Base-by-base conservation (phyloP, 2,329 filamentous ascomycete species). In the Cercospora sojina region DNA sequence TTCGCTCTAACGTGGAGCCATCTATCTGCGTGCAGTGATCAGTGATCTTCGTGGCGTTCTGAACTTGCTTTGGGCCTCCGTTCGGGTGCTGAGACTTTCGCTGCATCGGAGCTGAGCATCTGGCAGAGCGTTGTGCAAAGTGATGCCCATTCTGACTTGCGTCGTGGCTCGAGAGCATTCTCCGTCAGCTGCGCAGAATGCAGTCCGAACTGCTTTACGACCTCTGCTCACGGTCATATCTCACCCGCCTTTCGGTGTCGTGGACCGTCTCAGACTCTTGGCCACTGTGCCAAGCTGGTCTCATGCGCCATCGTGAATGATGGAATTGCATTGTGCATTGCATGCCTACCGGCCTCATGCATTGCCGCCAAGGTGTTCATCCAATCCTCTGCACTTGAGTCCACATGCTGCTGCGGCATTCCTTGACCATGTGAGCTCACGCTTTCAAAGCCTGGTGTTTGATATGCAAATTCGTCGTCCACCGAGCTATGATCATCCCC, bases 341-440 rank as follows among this genome's bases (percentile, higher is more conserved):
- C 65, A 41, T 55, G 27, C 20, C 66, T 55, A n/a, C 61, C 60
- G 7, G 65, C 53, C 16, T 66, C 43, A 38, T 69, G 63, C 63
- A 69, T 61, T 31, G 49, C 53, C 8, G 60, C 60, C 20, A 67
- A 60, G 16, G 59, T 62, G 3, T 63, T 53, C 56, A 69, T 69
- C 67, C 67, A 69, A 51, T 69, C 67, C 47, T 64, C 62, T 49
- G 53, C 23, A 47, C 49, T 67, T 5, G 43, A 56, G 3, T 59
- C 56, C 13, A 18, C 49, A 8, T 65, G 63, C 66, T 41, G 65
- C 55, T 63, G 59, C 66, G 56, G 62, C 43, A 65, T 32, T 1
- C 23, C 8, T n/a, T 64, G 31, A 49, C 29, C 38, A 20, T 64
- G 32, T 10, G 55, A 10, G 10, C 53, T 29, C 51, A 41, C 35